Evolutionary conservation across 768 basidiomycete genomes (phyloP), one percentile per base, ranked within the genome.

Genomic region (Naganishia antarctica): DNA sequence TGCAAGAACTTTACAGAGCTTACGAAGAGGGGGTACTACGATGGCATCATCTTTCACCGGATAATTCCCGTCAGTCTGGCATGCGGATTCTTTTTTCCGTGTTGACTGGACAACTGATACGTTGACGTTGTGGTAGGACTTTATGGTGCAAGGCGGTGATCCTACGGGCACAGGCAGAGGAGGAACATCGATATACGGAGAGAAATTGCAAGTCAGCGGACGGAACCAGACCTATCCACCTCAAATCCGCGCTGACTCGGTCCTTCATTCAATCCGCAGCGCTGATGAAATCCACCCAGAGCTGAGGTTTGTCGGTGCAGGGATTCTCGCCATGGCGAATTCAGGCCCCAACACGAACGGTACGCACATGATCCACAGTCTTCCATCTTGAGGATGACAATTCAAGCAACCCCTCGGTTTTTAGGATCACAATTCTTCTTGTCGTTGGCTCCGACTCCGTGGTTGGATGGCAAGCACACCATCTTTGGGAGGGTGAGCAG

Each of bases 71-170:
- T 91, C 68, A 50, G 85, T 78, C 47, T 8, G n/a, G 2, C 23
- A 45, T 45, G 15, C 41, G 25, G 32, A n/a, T 46, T n/a, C 26
- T n/a, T 59, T 28, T 21, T 11, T 40, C 29, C 13, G 25, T 23
- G 64, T 7, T 3, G 2, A 7, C 12, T 23, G 11, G 23, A 21
- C 40, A 37, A n/a, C 5, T 49, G 15, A 41, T n/a, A 4, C 3
- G 12, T n/a, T 29, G 16, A 15, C 9, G 32, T 44, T 51, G 0
- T 34, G 46, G 23, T 71, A 93, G 87, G 92, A 93, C 74, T 97
- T 97, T 73, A 97, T 97, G 94, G 86, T 96, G 16, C 94, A 99
- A 80, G 86, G 79, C 41, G 94, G 93, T 44, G 92, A 94, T 76
- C 94, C 93, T 12, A 94, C 92, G 16, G 94, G 94, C 26, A 97